Conservation (phyloP, 2,329 filamentous ascomycete species). For the Fusarium verticillioides region DNA sequence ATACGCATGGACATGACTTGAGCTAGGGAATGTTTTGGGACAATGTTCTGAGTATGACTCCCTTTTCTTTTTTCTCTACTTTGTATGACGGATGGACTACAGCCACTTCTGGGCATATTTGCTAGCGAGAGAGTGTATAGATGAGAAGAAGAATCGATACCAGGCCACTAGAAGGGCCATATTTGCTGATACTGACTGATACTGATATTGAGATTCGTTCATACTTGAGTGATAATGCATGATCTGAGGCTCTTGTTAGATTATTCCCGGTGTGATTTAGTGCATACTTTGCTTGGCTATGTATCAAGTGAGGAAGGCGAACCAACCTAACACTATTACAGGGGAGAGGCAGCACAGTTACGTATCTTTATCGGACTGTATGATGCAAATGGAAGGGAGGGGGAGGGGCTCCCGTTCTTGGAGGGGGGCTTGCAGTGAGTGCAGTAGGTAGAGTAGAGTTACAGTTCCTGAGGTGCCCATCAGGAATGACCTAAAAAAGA, state of each 20-base stretch:
- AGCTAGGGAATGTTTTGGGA: neutral
- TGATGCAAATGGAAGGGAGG: slow-evolving; percentile 42
- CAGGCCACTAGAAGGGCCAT: neutral
- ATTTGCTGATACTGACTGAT: neutral
- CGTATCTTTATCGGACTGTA: slow-evolving; percentile 16
- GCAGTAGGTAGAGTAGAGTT: neutral
- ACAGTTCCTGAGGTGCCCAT: neutral
- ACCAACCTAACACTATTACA: neutral
- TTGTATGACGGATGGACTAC: slow-evolving; percentile 19
- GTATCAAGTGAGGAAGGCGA: slow-evolving; percentile 8
- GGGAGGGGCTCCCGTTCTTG: slow-evolving; percentile 27
- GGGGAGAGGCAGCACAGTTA: slow-evolving; percentile 17
- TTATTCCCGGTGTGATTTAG: neutral
- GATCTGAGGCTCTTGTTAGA: neutral
- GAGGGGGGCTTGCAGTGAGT: neutral
- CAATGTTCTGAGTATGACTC: slow-evolving; percentile 18
- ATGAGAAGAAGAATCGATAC: neutral
- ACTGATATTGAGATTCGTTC: too few species aligned
- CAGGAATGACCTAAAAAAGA: slow-evolving; percentile 1
- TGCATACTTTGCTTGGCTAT: slow-evolving; percentile 8
- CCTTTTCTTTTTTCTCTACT: slow-evolving; percentile 3
- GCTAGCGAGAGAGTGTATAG: slow-evolving; percentile 1
- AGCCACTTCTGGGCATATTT: neutral
- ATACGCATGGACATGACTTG: slow-evolving; percentile 7
- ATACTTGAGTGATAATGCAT: neutral